Evolutionary conservation across 2,329 filamentous ascomycete species (phyloP).

Genomic region (Lojkania enalia): DNA sequence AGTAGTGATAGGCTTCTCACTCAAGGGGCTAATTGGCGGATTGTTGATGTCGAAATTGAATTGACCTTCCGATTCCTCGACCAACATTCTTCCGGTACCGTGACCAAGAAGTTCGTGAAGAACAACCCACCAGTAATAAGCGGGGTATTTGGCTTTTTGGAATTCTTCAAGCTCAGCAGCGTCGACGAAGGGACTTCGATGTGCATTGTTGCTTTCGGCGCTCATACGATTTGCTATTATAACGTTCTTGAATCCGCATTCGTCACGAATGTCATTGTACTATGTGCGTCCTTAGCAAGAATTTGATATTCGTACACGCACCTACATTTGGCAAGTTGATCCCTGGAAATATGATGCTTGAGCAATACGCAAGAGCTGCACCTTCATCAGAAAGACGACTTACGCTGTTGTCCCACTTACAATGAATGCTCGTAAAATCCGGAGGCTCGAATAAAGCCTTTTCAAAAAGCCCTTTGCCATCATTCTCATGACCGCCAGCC

Average conservation of each 20-base stretch:
- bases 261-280: slow-evolving; percentile 72
- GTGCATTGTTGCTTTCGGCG: slow-evolving; percentile 58
- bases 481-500: slow-evolving; percentile 22
- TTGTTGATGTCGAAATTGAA: slow-evolving; percentile 17
- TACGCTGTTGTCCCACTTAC: slow-evolving; percentile 9
- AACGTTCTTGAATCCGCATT: slow-evolving; percentile 76
- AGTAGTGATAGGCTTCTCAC: slow-evolving; percentile 8
- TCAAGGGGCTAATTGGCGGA: slow-evolving; percentile 12
- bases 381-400: background rate
- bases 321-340: slow-evolving; percentile 40
- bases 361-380: slow-evolving; percentile 50
- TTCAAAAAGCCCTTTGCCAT: slow-evolving; percentile 30
- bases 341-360: slow-evolving; percentile 47
- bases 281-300: slow-evolving; percentile 4
- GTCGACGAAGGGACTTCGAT: slow-evolving; percentile 10
- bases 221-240: slow-evolving; percentile 80
- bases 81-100: slow-evolving; percentile 17
- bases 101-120: slow-evolving; percentile 19
- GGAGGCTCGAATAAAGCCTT: slow-evolving; percentile 24
- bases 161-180: slow-evolving; percentile 12
- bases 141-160: slow-evolving; percentile 11
- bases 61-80: slow-evolving; percentile 5
- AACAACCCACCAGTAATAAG: slow-evolving; percentile 9
- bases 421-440: slow-evolving; percentile 25
- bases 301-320: slow-evolving; percentile 1